Base-by-base conservation (phyloP, 805 yeast species). In the Spencermartinsiella europaea region DNA sequence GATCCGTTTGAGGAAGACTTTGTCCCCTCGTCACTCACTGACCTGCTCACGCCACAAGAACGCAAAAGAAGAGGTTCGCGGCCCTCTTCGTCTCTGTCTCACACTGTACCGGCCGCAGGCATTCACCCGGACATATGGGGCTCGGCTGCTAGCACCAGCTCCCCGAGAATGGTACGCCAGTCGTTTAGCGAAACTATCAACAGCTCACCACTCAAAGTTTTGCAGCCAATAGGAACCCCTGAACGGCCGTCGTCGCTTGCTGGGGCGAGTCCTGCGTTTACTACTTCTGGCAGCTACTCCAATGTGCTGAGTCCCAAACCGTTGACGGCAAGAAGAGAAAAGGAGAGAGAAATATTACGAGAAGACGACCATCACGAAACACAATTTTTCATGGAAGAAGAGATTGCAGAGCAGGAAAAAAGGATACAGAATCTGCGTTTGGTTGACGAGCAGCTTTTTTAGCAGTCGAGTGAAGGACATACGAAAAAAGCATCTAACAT, bases 21-120 rank as follows among this genome's bases (percentile, higher is more conserved):
- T 55, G 84, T 89, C 2, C 97, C 97, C 1, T 80, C 83, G 4
- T 78, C 90, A 22, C 67, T 89, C 34, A 77, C 82, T n/a, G 95
- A 87, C 53, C 68, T 88, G 42, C 67, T 90, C 41, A 86, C 95
- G 0, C 95, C 95, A 0, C 85, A 79, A 54, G 96, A 89, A 60
- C 65, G 84, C 17, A 70, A 82, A 55, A 73, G 96, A 39, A 35
- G 53, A 21, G 46, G 45, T 4, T 52, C 55, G 2, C 33, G 44
- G 14, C 21, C 42, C 21, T 33, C 39, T 5, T 34, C 41, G 31
- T 25, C 31, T 7, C 12, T 25, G 12, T 25, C 31, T 25, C 31
- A 25, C 31, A 25, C 31, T 7, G 31, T 25, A 12, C 31, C 31
- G 12, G 31, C 31, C 10, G 7, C 31, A 12, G 31, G 31, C 31